Percentiles rank a stretch among this genome's conserved stretches.
phyloP scores from a whole-genome alignment of 2,329 filamentous ascomycete species.

The Diplodia corticola region DNA sequence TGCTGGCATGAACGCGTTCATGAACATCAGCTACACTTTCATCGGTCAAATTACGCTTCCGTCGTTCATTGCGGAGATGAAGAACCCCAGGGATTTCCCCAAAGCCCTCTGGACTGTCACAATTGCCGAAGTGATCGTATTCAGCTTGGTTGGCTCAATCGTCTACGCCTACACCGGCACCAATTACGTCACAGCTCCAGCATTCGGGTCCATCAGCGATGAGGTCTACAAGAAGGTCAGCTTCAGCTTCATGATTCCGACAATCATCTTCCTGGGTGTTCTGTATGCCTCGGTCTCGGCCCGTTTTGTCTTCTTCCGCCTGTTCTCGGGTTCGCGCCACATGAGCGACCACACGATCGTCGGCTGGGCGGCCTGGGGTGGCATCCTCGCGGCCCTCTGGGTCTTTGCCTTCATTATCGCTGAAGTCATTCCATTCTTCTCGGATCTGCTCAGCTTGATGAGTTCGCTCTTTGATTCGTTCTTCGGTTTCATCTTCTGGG shows the following conservation, averaged over 20 bases:
- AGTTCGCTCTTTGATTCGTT: constrained; percentile 90
- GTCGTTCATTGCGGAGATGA: constrained; percentile 96
- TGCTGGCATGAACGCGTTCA: constrained; percentile 78
- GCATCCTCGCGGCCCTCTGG: constrained; percentile 74
- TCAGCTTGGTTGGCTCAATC: constrained; percentile 76
- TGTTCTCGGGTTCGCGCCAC: constrained; percentile 78
- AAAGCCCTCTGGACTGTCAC: constrained; percentile 92
- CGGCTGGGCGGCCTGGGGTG: constrained; percentile 78
- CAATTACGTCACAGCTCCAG: constrained; percentile 83
- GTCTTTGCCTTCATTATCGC: constrained; percentile 89
- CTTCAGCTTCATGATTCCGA: constrained; percentile 95
- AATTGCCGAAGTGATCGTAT: constrained; percentile 82
- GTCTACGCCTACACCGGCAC: constrained; percentile 87
- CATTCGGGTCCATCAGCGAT: constrained; percentile 79
- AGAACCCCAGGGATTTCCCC: constrained; percentile 75
- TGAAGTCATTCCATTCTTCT: constrained; percentile 92
- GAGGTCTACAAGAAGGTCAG: constrained; percentile 79
- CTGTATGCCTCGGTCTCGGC: constrained; percentile 88
- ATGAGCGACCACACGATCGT: constrained; percentile 76
- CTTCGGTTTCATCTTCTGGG: constrained; percentile 96
- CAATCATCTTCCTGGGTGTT: constrained; percentile 87
- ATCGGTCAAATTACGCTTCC: constrained; percentile 94
- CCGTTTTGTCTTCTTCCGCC: constrained; percentile 87
- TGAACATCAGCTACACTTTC: constrained; percentile 96
- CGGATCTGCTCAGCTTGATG: constrained; percentile 71